Percentiles rank a stretch among this genome's conserved stretches.
phyloP scores from a whole-genome alignment of 345 rosid species.

The Erucastrum elatum region DNA sequence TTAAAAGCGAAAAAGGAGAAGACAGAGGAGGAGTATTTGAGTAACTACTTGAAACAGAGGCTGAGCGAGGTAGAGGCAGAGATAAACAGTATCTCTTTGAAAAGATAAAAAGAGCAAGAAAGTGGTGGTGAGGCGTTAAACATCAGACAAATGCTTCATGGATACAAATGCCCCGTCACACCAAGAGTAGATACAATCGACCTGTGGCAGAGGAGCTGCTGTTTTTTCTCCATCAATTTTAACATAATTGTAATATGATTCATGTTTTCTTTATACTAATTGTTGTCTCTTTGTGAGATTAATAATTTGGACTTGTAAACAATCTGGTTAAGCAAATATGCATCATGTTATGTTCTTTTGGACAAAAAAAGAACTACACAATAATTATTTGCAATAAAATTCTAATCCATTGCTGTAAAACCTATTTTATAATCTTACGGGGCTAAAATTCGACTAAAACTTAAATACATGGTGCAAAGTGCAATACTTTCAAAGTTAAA shows the following conservation, averaged over 20 bases:
- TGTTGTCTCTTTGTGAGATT: no score
- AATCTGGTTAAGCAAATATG: no score
- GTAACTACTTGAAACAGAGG: slow-evolving; percentile 76
- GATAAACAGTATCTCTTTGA: slow-evolving; percentile 82
- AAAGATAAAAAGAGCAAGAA: slow-evolving; percentile 89
- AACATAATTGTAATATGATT: background rate
- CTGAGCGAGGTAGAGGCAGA: slow-evolving; percentile 98
- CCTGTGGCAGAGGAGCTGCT: slow-evolving; percentile 48
- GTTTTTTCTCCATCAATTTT: background rate
- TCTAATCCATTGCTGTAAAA: background rate
- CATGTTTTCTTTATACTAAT: no score
- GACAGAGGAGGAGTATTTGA: slow-evolving; percentile 92
- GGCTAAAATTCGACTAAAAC: background rate
- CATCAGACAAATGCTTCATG: slow-evolving; percentile 60
- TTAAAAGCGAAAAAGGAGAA: slow-evolving; percentile 85
- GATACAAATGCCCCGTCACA: slow-evolving; percentile 43
- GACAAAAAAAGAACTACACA: no score
- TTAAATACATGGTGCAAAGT: background rate
- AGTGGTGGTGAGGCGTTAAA: slow-evolving; percentile 78
- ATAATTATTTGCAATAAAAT: no score
- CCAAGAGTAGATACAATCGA: slow-evolving; percentile 44
- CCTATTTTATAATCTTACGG: background rate
- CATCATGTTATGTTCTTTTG: no score
- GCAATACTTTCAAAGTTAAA: slow-evolving; percentile 6
- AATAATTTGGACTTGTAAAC: no score